Evolutionary conservation across 176 grass and related monocot genomes (phyloP).

Genomic region (Saccharum spontaneum): DNA sequence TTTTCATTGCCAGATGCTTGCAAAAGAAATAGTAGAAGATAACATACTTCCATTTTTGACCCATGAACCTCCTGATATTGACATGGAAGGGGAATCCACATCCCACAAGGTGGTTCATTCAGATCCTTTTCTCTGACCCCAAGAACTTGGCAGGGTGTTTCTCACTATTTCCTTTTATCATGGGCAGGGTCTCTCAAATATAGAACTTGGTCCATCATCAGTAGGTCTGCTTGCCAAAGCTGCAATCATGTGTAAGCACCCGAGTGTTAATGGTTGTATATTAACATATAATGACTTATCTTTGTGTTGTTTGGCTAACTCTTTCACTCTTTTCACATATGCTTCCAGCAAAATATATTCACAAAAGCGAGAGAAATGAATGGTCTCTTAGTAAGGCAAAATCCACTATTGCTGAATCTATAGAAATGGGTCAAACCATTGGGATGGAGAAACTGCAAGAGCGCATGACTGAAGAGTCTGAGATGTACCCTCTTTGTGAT

Average conservation of each 20-base stretch:
- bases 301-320: conserved; percentile 33
- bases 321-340: conserved; percentile 23
- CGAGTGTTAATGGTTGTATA: conserved; percentile 1
- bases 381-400: conserved; percentile 73
- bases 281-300: conserved; percentile 1
- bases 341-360: conserved; percentile 82
- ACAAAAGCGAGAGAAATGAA: conserved; percentile 61
- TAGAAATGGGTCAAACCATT: conserved; percentile 76
- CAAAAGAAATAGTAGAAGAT: conserved; percentile 91
- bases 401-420: conserved; percentile 61
- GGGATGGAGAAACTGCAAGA: conserved; percentile 73
- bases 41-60: conserved; percentile 78
- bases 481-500: conserved; percentile 74
- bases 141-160: conserved; percentile 12
- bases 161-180: conserved; percentile 22
- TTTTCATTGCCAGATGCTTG: conserved; percentile 73
- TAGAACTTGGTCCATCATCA: conserved; percentile 69
- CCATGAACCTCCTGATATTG: conserved; percentile 57
- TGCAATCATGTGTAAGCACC: conserved; percentile 70
- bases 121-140: not conserved
- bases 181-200: conserved; percentile 75
- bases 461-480: conserved; percentile 50
- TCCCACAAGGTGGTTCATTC: conserved; percentile 59
- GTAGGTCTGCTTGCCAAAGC: conserved; percentile 78
- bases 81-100: conserved; percentile 58